Evolutionary conservation across 352 stramenopile species (phyloP).

Genomic region (Phytophthora macrochlamydospora): DNA sequence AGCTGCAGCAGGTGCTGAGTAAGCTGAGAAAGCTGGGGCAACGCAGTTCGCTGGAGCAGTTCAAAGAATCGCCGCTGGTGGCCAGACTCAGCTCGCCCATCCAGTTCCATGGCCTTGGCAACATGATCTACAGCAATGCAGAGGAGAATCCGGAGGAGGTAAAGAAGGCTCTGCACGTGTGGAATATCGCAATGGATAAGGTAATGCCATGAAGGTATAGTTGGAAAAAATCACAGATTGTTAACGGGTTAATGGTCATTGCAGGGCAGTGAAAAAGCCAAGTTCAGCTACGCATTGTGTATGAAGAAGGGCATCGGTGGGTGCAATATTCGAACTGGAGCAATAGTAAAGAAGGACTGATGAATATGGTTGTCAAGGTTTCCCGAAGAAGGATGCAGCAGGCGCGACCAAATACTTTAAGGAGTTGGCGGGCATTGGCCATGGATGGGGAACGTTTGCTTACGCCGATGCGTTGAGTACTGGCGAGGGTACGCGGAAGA

Average conservation of each 20-base stretch:
- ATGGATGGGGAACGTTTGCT: conserved; percentile 81
- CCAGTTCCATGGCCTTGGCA: conserved; percentile 74
- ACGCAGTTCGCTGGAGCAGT: conserved; percentile 64
- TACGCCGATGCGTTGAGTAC: conserved; percentile 81
- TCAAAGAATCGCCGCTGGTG: conserved; percentile 70
- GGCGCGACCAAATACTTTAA: conserved; percentile 73
- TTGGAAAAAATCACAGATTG: background rate
- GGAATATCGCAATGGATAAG: conserved; percentile 85
- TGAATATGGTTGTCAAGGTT: conserved; percentile 30
- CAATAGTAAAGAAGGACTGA: conserved; percentile 5
- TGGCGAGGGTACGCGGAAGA: conserved; percentile 76
- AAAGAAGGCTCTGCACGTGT: conserved; percentile 78
- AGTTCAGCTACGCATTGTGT: conserved; percentile 86
- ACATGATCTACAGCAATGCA: conserved; percentile 87
- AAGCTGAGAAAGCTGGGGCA: conserved; percentile 65
- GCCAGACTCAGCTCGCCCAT: conserved; percentile 51
- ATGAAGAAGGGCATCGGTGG: conserved; percentile 80
- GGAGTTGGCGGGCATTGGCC: conserved; percentile 62
- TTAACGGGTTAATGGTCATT: background rate
- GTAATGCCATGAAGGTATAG: conserved; percentile 13
- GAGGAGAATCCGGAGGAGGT: conserved; percentile 60
- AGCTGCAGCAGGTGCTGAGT: conserved; percentile 60
- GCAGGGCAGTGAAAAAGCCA: conserved; percentile 75
- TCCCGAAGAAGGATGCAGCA: conserved; percentile 57
- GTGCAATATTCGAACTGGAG: background rate